phyloP scores from a whole-genome alignment of 768 basidiomycete genomes.

The Suillus occidentalis region DNA sequence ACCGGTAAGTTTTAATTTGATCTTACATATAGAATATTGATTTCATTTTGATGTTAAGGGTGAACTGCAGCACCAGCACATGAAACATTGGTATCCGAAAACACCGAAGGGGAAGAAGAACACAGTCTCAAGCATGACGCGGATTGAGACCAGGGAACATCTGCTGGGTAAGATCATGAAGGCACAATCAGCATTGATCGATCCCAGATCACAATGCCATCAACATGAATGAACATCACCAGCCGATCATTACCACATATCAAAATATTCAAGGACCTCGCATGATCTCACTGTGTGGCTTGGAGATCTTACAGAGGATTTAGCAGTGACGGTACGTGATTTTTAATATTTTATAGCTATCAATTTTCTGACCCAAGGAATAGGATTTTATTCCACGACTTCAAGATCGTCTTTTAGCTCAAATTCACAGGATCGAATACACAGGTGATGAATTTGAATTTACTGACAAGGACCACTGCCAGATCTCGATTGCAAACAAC shows the following conservation, averaged over 20 bases:
- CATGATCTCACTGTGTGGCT: slow-evolving; percentile 16
- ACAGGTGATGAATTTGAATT: slow-evolving; percentile 19
- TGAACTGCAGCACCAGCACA: slow-evolving; percentile 17
- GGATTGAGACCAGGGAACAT: slow-evolving; percentile 18
- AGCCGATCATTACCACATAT: slow-evolving; percentile 33
- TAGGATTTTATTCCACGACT: slow-evolving; percentile 33
- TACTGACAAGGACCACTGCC: slow-evolving; percentile 21
- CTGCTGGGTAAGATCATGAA: slow-evolving; percentile 17
- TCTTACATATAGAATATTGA: background rate
- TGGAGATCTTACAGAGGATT: slow-evolving; percentile 19
- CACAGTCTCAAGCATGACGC: slow-evolving; percentile 27
- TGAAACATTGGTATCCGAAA: slow-evolving; percentile 36
- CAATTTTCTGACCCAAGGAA: slow-evolving; percentile 26
- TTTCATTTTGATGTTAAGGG: background rate
- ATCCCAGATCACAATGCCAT: background rate
- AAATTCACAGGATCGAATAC: slow-evolving; percentile 6
- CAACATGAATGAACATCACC: slow-evolving; percentile 14
- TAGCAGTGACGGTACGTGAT: slow-evolving; percentile 18
- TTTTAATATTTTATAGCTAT: background rate
- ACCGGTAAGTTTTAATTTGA: slow-evolving; percentile 12
- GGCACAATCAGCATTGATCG: background rate
- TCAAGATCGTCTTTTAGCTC: slow-evolving; percentile 10
- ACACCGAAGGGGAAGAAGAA: slow-evolving; percentile 34
- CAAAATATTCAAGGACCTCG: slow-evolving; percentile 10
- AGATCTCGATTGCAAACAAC: slow-evolving; percentile 27